Percentiles rank a stretch among this genome's conserved stretches.
These are phyloP conservation scores for Ettlia oleoabundans DNA, from an alignment of 139 green algal genomes.

Conservation along the genomic window DNA sequence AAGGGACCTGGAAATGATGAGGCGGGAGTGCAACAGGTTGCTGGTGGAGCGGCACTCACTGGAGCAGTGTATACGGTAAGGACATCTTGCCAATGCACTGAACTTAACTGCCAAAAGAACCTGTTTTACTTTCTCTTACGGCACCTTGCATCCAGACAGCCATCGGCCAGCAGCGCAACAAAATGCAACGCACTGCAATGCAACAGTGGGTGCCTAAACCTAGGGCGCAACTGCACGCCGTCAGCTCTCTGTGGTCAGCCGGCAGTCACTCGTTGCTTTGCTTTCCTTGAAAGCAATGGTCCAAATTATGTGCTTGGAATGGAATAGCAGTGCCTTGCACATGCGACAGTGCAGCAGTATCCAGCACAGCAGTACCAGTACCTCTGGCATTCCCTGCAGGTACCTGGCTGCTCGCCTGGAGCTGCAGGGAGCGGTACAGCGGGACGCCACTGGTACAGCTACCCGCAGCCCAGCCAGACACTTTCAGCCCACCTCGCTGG, in stretches of 20 bases:
- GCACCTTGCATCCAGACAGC: background rate
- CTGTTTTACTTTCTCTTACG: too few species aligned
- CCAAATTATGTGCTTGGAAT: too few species aligned
- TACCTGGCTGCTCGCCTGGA: conserved; percentile 16
- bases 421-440: background rate
- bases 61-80: conserved; percentile 53
- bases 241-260: too few species aligned
- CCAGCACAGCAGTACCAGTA: background rate
- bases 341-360: background rate
- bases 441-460: too few species aligned
- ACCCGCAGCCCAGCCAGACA: background rate
- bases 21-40: conserved; percentile 38
- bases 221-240: too few species aligned
- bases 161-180: background rate
- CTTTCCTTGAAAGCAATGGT: too few species aligned
- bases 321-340: too few species aligned
- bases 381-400: background rate
- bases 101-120: too few species aligned
- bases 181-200: background rate
- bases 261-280: too few species aligned
- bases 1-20: conserved; percentile 48
- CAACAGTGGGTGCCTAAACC: too few species aligned
- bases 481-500: background rate
- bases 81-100: too few species aligned
- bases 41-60: conserved; percentile 42